These are phyloP conservation scores for Plasmodium blacklocki DNA, from an alignment of 169 alveolate species.

Conservation along the genomic window DNA sequence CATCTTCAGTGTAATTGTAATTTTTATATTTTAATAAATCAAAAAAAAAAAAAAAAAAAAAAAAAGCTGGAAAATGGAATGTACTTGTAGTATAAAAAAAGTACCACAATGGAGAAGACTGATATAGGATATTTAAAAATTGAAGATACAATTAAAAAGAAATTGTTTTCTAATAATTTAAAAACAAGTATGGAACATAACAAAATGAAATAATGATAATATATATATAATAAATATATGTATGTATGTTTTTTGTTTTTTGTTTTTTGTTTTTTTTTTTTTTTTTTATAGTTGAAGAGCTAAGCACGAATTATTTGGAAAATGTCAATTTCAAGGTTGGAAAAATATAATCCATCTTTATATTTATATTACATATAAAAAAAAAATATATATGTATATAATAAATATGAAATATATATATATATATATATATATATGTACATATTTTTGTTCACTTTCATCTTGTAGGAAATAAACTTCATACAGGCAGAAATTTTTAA, in stretches of 20 bases:
- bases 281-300: slow-evolving; percentile 36
- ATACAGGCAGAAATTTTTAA: slow-evolving; percentile 27
- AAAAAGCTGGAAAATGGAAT: background rate
- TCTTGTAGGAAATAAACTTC: slow-evolving; percentile 26
- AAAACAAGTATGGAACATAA: slow-evolving; percentile 26
- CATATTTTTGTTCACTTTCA: background rate
- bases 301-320: slow-evolving; percentile 59
- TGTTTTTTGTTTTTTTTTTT: slow-evolving; percentile 6
- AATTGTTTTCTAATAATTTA: slow-evolving; percentile 26
- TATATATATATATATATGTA: background rate
- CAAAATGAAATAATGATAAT: background rate
- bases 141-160: slow-evolving; percentile 27
- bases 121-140: slow-evolving; percentile 66
- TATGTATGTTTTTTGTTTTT: background rate
- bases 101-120: slow-evolving; percentile 42
- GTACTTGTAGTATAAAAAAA: background rate
- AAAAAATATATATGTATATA: background rate
- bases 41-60: background rate
- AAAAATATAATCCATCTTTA: too few relatives aligned
- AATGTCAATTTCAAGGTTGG: slow-evolving; percentile 17
- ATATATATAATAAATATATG: background rate
- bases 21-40: background rate
- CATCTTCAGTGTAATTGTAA: too few relatives aligned
- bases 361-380: too few relatives aligned
- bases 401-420: background rate